Evolutionary conservation across 345 rosid species (phyloP).

Genomic region (Turnera subulata): DNA sequence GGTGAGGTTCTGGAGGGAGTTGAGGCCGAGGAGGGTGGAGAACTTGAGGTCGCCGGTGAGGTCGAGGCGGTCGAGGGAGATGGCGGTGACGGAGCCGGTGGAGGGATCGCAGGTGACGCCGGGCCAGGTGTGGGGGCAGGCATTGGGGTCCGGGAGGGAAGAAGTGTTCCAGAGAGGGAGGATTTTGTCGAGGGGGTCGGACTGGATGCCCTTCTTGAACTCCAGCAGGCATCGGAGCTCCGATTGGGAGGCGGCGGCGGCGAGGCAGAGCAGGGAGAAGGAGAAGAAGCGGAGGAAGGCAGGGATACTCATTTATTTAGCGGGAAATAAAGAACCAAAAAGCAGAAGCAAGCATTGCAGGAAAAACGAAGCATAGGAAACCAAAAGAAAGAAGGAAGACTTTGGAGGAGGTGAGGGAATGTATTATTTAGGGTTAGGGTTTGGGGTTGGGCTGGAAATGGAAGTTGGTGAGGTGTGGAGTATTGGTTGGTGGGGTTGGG

Average conservation of each 20-base stretch:
- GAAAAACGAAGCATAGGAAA: conserved; percentile 2
- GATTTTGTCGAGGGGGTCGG: conserved; percentile 40
- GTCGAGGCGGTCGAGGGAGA: conserved; percentile 52
- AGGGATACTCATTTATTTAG: conserved; percentile 11
- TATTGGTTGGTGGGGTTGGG: conserved; percentile 30
- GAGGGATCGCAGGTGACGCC: conserved; percentile 63
- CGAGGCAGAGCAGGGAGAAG: not conserved
- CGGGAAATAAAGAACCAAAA: not conserved
- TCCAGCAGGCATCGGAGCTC: conserved; percentile 73
- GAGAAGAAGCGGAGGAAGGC: not conserved
- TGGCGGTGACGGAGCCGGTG: conserved; percentile 43
- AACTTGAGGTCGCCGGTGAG: conserved; percentile 81
- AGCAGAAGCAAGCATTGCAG: not conserved
- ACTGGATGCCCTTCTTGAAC: conserved; percentile 78
- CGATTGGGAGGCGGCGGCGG: conserved; percentile 18
- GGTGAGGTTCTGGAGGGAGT: conserved; percentile 57
- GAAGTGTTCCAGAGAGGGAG: conserved; percentile 42
- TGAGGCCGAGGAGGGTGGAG: conserved; percentile 48
- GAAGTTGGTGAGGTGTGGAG: conserved; percentile 27
- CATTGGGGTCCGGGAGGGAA: conserved; percentile 22
- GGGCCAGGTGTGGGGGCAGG: conserved; percentile 57
- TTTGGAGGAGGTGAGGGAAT: conserved; percentile 9
- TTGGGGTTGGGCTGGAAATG: conserved; percentile 27
- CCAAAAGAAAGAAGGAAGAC: not conserved
- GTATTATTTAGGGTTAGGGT: conserved; percentile 12